Conservation (phyloP, 2,329 filamentous ascomycete species). For the Fusarium sp. region DNA sequence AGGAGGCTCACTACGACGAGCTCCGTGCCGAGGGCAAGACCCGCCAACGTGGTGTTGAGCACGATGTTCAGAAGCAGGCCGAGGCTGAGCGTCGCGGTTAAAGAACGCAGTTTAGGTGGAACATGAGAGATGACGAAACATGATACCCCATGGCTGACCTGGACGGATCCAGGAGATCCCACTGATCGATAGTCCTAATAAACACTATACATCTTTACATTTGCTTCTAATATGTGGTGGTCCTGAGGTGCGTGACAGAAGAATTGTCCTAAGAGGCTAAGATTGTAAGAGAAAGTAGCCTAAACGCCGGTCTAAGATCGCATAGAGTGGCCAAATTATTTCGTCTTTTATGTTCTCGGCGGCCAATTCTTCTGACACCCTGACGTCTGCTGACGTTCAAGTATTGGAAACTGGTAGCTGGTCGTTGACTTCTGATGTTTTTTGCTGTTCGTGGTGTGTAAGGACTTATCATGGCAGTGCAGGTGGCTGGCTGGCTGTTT, state of each 20-base stretch:
- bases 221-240: background rate
- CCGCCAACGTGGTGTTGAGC: conserved; percentile 83
- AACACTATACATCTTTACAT: conserved; percentile 9
- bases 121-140: conserved; percentile 26
- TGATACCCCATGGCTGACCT: conserved; percentile 36
- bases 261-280: background rate
- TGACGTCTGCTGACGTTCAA: background rate
- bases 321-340: background rate
- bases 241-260: background rate
- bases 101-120: conserved; percentile 6
- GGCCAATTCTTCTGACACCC: background rate
- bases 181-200: conserved; percentile 22
- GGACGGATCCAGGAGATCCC: conserved; percentile 16
- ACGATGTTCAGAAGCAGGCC: conserved; percentile 80
- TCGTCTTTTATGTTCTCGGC: background rate
- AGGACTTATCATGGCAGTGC: background rate
- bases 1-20: conserved; percentile 72
- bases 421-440: background rate
- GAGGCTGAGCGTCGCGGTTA: conserved; percentile 54
- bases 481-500: background rate
- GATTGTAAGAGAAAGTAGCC: background rate
- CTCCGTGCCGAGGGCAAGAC: conserved; percentile 87
- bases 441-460: background rate
- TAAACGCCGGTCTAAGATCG: background rate
- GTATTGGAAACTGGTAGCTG: background rate